phyloP scores from a whole-genome alignment of 2,329 filamentous ascomycete species.

The Cladobotryum mycophilum region DNA sequence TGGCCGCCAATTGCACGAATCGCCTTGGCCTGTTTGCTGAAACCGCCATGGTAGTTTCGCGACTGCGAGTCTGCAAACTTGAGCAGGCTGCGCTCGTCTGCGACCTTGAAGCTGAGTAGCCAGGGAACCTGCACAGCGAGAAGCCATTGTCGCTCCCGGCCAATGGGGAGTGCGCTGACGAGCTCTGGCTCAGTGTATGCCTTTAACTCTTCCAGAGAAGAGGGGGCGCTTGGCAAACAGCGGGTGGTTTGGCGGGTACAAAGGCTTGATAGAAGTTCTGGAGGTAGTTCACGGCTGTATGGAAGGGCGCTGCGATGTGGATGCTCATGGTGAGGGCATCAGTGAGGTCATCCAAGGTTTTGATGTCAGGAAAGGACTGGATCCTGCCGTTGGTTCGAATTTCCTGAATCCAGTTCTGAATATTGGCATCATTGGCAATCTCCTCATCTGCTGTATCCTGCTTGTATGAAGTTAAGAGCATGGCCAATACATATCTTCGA shows the following conservation, averaged over 20 bases:
- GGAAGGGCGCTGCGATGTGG: slow-evolving; percentile 43
- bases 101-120: slow-evolving; percentile 38
- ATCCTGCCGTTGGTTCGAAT: slow-evolving; percentile 34
- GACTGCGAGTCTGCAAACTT: slow-evolving; percentile 34
- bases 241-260: slow-evolving; percentile 38
- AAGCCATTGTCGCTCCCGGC: slow-evolving; percentile 37
- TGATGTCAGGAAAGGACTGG: slow-evolving; percentile 36
- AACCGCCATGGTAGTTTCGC: slow-evolving; percentile 20
- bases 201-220: slow-evolving; percentile 23
- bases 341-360: slow-evolving; percentile 33
- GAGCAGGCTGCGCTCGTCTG: slow-evolving; percentile 32
- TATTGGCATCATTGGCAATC: slow-evolving; percentile 14
- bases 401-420: slow-evolving; percentile 36
- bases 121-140: slow-evolving; percentile 39
- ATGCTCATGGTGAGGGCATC: slow-evolving; percentile 47
- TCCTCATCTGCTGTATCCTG: slow-evolving; percentile 24
- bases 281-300: slow-evolving; percentile 46
- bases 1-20: neutral
- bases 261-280: slow-evolving; percentile 47
- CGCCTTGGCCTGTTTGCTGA: slow-evolving; percentile 15
- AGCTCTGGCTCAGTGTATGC: slow-evolving; percentile 23
- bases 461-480: slow-evolving; percentile 27
- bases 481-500: slow-evolving; percentile 30
- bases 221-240: slow-evolving; percentile 29
- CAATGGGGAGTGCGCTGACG: slow-evolving; percentile 35